Conservation (phyloP, 1,284 basidiomycete genomes). For the Sparassis latifolia region DNA sequence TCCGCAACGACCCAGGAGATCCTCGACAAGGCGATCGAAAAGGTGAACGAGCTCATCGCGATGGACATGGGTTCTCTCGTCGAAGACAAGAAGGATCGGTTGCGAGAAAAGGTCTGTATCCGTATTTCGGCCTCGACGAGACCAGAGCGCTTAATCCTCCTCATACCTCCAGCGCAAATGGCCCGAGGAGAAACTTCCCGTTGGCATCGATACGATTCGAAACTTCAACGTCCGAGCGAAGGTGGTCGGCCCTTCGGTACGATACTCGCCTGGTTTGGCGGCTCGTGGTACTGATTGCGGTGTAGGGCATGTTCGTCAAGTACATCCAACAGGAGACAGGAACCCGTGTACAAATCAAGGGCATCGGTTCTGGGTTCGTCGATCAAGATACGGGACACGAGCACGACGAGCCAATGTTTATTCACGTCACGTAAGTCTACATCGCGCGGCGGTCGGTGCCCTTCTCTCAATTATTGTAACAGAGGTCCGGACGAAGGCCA, state of each 20-base stretch:
- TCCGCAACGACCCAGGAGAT: conserved; percentile 77
- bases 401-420: conserved; percentile 89
- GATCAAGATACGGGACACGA: conserved; percentile 92
- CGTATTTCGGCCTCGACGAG: not conserved
- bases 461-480: not conserved
- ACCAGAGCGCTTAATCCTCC: not conserved
- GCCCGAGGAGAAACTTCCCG: conserved; percentile 90
- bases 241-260: conserved; percentile 88
- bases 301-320: conserved; percentile 92
- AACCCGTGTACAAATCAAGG: conserved; percentile 98
- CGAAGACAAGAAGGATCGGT: conserved; percentile 72
- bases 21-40: conserved; percentile 77
- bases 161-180: conserved; percentile 67
- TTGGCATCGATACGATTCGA: conserved; percentile 83
- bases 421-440: conserved; percentile 78
- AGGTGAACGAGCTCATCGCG: conserved; percentile 80
- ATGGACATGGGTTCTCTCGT: conserved; percentile 86
- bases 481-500: conserved; percentile 88
- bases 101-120: conserved; percentile 47
- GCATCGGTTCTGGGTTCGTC: conserved; percentile 90
- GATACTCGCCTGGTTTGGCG: conserved; percentile 12
- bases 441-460: not conserved
- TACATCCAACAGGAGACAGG: conserved; percentile 97
- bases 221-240: conserved; percentile 98
- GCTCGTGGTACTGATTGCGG: not conserved